Conservation (phyloP, 1,284 basidiomycete species). For the Malassezia pachydermatis region DNA sequence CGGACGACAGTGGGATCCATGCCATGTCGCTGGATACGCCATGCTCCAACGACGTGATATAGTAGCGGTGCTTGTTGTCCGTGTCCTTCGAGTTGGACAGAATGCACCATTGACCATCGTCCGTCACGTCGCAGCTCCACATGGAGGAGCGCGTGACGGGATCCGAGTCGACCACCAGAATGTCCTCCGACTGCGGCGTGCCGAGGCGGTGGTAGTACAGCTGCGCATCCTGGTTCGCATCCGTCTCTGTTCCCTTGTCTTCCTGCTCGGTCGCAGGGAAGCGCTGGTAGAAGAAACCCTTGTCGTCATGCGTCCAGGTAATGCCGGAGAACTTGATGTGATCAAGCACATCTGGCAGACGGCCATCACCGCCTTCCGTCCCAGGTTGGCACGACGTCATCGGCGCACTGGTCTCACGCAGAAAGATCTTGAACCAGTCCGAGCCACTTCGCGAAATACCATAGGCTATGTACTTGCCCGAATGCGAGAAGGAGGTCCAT, state of each 20-base stretch:
- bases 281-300: conserved; percentile 44
- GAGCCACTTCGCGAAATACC: conserved; percentile 41
- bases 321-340: conserved; percentile 40
- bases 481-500: conserved; percentile 34
- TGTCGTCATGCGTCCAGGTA: conserved; percentile 39
- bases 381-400: conserved; percentile 25
- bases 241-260: conserved; percentile 44
- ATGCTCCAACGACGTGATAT: conserved; percentile 27
- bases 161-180: conserved; percentile 38
- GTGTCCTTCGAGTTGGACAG: conserved; percentile 39
- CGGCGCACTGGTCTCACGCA: conserved; percentile 33
- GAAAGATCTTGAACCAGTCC: conserved; percentile 42
- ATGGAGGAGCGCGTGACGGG: conserved; percentile 27
- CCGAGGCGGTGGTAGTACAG: conserved; percentile 44
- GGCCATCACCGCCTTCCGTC: conserved; percentile 30
- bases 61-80: conserved; percentile 36
- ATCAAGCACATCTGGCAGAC: conserved; percentile 32
- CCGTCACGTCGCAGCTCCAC: conserved; percentile 33
- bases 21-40: conserved; percentile 19
- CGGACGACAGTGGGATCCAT: conserved; percentile 36
- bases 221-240: conserved; percentile 39
- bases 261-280: conserved; percentile 30
- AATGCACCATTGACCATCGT: conserved; percentile 39
- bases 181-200: conserved; percentile 34
- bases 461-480: conserved; percentile 40